Base-by-base conservation (phyloP, 371 early-diverging fungal species). In the Mucor mucedo region DNA sequence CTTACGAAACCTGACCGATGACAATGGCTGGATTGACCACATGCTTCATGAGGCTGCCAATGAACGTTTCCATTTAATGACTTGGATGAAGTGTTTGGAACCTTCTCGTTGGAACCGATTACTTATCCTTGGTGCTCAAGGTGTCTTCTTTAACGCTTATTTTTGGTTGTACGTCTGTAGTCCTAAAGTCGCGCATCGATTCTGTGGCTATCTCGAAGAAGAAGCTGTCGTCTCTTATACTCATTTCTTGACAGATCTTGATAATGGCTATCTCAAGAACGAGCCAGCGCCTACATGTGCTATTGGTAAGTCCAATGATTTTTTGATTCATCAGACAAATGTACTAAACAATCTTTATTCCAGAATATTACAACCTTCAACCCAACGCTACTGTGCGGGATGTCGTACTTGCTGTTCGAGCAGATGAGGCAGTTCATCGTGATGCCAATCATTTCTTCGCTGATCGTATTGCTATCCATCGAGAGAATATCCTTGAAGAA, bases 401-500 rank as follows among this genome's bases (percentile, higher is more conserved):
- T 58, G 93, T 97, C 7, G 94, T 96, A n/a, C 72, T 93, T 21
- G 97, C 96, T 30, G 90, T 99, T 9, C 84, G 99, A n/a, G 91
- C 96, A 5, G 99, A 99, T 68, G 99, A 99, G 72, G 94, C 92
- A 4, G 78, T 90, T n/a, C 99, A 98, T 68, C 85, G 97, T 62
- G 96, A 98, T 61, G 90, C 94, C 10, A 99, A 99, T 83, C 98
- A 97, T 68, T 85, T 88, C 55, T 82, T 97, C 33, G 87, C 93
- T n/a, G 90, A 91, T 49, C 75, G 78, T 61, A 70, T 78, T 55
- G 66, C 69, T 42, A 21, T 32, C 5, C 55, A 67, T n/a, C 41
- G 63, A 28, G 71, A 71, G 60, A 52, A 71, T 21, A 55, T 71
- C 35, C n/a, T 66, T 42, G 27, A 52, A 10, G 66, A 66, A 47